Evolutionary conservation across 164 flowering plant species (phyloP), one percentile per base, ranked within the genome.

Genomic region (Nelumbo lutea): DNA sequence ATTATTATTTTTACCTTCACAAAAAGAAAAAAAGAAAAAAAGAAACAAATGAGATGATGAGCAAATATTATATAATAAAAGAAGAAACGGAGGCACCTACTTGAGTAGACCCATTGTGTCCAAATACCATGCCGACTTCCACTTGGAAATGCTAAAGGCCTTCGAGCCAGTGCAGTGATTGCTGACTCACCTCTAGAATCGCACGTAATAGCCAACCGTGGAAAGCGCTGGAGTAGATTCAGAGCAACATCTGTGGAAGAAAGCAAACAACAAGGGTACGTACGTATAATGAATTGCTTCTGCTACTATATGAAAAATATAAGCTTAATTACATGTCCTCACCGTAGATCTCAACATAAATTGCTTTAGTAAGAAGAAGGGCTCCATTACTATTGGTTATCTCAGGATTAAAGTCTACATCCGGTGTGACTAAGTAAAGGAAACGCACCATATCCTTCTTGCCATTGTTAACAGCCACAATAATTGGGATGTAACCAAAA

Each of bases 391-490:
- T 10, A 39, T 39, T 56, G 14, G 3, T 56, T 10, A 2, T n/a
- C n/a, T n/a, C 59, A 11, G 59, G 59, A 10, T 7, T 56, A 14
- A 56, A 39, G 14, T 56, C 59, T 10, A 14, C 10, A 4, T 11
- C 4, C 15, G 59, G 59, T 14, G 59, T 56, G 2, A 62, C 38
- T 42, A 6, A 13, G 50, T n/a, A 62, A 44, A 70, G 63, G 44
- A 51, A 69, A 38, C 40, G 56, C 51, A 69, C 72, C 66, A 69
- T 53, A 15, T 69, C 72, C 66, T 63, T 63, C 44, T 55, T 53
- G 67, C 67, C 73, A 53, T 15, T 52, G 45, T 40, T 11, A 62
- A 67, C 67, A 44, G 73, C 73, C 52, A 55, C 3, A 45, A 52
- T 45, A 41, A 56, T 42, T 3, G 73, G 67, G 47, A 70, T 38